Evolutionary conservation across 371 early-diverging fungal species (phyloP).

Genomic region (Mortierella sp.): DNA sequence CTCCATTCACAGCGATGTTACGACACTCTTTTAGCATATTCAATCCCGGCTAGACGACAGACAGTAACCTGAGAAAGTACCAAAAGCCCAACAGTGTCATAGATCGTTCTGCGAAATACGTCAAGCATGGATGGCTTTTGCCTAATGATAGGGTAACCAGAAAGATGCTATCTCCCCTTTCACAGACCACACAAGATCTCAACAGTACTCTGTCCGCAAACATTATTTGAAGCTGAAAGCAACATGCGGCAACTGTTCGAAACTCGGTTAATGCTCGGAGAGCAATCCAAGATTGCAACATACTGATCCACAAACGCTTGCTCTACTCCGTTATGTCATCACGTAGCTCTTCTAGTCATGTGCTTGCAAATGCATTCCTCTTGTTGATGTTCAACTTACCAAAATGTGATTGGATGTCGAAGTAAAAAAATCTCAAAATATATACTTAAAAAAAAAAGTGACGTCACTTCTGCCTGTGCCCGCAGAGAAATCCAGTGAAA

Average conservation of each 20-base stretch:
- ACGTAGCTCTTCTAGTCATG: slow-evolving; percentile 1
- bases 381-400: neutral
- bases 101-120: neutral
- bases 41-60: neutral
- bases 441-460: neutral
- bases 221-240: neutral
- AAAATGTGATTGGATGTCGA: neutral
- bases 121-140: neutral
- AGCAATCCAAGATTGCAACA: neutral
- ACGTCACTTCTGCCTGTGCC: slow-evolving; percentile 8
- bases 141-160: slow-evolving; percentile 1
- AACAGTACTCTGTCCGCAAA: neutral
- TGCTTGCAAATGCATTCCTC: neutral
- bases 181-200: neutral
- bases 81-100: slow-evolving; percentile 12
- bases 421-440: neutral
- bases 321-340: slow-evolving; percentile 43
- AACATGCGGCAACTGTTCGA: neutral
- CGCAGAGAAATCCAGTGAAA: neutral
- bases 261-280: neutral
- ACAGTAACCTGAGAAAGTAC: neutral
- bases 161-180: neutral
- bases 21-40: neutral
- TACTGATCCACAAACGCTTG: slow-evolving; percentile 15
- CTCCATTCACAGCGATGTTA: neutral